Evolutionary conservation across 2,329 filamentous ascomycete genomes (phyloP), one percentile per base, ranked within the genome.

Genomic region (Ramularia collo-cygni): DNA sequence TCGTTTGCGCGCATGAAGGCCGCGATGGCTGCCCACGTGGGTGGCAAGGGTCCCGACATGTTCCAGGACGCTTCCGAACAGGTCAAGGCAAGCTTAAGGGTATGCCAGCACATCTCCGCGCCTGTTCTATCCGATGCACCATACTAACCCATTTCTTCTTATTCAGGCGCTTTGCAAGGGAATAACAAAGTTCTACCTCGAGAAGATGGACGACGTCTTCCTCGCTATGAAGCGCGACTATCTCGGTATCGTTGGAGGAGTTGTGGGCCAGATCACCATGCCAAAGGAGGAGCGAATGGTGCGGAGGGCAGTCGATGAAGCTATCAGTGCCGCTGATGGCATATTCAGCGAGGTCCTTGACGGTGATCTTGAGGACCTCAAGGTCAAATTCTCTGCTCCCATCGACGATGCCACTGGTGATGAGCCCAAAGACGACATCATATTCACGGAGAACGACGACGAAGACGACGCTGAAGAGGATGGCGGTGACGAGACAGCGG

Each of bases 1-100:
- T 62, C 55, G 8, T 77, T 61, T 52, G 58, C 41, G 26, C 66
- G 74, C 2, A 79, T 79, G 71, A 78, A 76, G 46, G 42, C 34
- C 0, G 45, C 60, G 17, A 76, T 80, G 72, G 39, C 39, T 0
- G 29, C 47, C 0, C 65, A 77, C 38, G 64, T 79, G 1, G 56
- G 66, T 0, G 27, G 35, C 0, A 37, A 56, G 3, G 65, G 68
- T 2, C 44, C 60, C 8, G 50, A 44, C 1, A 79, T 79, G 74
- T 79, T 79, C 51, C 44, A 51, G 2, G 47, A 63, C 4, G 70
- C 71, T 0, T 65, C 64, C 0, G 41, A 65, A 1, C 58, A 59
- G 3, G 70, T 76, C 7, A 61, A 61, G 33, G 35, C 44, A 0
- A 57, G 59, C 8, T 59, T 79, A 1, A 24, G 10, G 21, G 21